Percentiles rank a stretch among this genome's conserved stretches.
Evolutionary conservation across 2,329 filamentous ascomycete species (phyloP).

Genomic region (Neopestalotiopsis clavispora): DNA sequence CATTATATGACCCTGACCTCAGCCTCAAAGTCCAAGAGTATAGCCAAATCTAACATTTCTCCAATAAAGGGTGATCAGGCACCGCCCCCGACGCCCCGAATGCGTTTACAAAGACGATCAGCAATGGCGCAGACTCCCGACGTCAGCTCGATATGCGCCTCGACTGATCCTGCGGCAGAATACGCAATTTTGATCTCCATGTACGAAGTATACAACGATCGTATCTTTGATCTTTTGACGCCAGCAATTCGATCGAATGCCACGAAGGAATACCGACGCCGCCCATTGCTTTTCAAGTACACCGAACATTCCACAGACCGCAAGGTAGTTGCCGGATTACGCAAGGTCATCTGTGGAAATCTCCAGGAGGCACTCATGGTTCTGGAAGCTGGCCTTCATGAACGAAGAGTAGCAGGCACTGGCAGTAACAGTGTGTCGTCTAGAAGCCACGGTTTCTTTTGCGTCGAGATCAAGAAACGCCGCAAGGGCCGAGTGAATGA

Average conservation of each 20-base stretch:
- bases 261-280: constrained; percentile 74
- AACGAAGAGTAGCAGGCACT: constrained; percentile 87
- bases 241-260: constrained; percentile 62
- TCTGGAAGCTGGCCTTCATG: constrained; percentile 85
- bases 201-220: constrained; percentile 99
- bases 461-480: constrained; percentile 90
- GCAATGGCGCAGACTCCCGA: constrained; percentile 75
- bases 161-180: constrained; percentile 71
- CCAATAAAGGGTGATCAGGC: constrained; percentile 52
- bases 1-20: constrained; percentile 51
- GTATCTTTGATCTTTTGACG: constrained; percentile 91
- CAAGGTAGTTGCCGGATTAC: constrained; percentile 92
- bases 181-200: constrained; percentile 93
- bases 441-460: constrained; percentile 94
- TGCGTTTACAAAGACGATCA: constrained; percentile 72
- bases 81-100: constrained; percentile 62
- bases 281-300: constrained; percentile 87
- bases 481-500: constrained; percentile 51
- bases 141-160: constrained; percentile 71
- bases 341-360: constrained; percentile 84
- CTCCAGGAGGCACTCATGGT: constrained; percentile 87
- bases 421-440: constrained; percentile 93
- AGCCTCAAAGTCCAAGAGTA: constrained; percentile 49
- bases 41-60: constrained; percentile 48
- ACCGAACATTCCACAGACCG: constrained; percentile 87